Conservation (phyloP, 768 basidiomycete genomes). For the Mycena galopus region DNA sequence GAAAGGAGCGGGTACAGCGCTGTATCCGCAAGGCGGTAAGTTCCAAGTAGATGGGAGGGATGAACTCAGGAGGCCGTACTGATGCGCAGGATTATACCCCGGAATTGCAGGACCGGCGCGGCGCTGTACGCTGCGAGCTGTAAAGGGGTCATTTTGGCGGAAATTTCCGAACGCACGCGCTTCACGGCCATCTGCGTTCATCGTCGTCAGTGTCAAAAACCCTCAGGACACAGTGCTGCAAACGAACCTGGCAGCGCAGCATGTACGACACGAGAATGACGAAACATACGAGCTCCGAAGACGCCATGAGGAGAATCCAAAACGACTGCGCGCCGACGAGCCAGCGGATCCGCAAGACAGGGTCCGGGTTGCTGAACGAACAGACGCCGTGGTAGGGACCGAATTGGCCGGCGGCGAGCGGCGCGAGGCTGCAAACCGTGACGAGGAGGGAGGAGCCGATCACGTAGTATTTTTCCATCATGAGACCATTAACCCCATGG, state of each 20-base stretch:
- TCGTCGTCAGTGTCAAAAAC: not conserved
- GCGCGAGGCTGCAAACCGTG: not conserved
- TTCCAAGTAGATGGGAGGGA: not conserved
- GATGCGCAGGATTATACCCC: slow-evolving; percentile 15
- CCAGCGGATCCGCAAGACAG: not conserved
- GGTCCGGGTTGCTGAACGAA: not conserved
- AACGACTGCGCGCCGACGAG: no score
- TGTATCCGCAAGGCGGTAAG: not conserved
- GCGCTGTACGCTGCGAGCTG: not conserved
- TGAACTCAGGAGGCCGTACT: not conserved
- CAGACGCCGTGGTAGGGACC: not conserved
- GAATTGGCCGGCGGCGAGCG: not conserved
- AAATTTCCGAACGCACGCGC: not conserved
- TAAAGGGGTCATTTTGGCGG: not conserved
- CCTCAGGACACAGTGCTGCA: not conserved
- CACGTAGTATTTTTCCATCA: not conserved
- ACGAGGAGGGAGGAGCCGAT: not conserved
- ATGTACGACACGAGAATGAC: not conserved
- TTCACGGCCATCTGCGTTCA: not conserved
- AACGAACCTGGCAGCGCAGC: not conserved
- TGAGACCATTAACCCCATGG: not conserved
- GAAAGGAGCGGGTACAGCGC: slow-evolving; percentile 16
- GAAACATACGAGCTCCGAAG: no score
- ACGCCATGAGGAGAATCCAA: no score
- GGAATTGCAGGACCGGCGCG: slow-evolving; percentile 4